Evolutionary conservation across 2,329 filamentous ascomycete genomes (phyloP).

Genomic region (Cryphonectria radicalis): DNA sequence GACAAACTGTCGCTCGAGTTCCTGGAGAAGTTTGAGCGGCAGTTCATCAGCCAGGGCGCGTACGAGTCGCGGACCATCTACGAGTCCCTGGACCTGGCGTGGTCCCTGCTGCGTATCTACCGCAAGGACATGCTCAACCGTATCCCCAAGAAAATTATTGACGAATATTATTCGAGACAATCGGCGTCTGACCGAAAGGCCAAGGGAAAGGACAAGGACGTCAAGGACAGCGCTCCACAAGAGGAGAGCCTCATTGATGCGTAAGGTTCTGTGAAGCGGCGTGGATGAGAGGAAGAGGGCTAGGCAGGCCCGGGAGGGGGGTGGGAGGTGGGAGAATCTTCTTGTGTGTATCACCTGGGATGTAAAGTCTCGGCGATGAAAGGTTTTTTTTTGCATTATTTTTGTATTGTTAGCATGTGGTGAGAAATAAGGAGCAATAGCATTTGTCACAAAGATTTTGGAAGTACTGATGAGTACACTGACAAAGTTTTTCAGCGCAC

Average conservation of each 20-base stretch:
- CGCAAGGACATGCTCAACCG: slow-evolving; percentile 98
- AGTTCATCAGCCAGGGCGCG: slow-evolving; percentile 88
- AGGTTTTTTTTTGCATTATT: slow-evolving; percentile 17
- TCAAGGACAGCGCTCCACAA: slow-evolving; percentile 39
- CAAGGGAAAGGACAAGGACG: slow-evolving; percentile 57
- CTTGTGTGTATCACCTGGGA: slow-evolving; percentile 5
- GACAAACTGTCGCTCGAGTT: slow-evolving; percentile 99
- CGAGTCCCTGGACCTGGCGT: slow-evolving; percentile 93
- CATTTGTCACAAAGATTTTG: slow-evolving; percentile 21
- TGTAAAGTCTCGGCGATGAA: slow-evolving; percentile 22
- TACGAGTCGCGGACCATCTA: slow-evolving; percentile 92
- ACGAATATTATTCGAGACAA: slow-evolving; percentile 73
- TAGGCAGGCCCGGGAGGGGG: not conserved
- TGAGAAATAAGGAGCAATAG: slow-evolving; percentile 22
- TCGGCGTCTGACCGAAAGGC: slow-evolving; percentile 51
- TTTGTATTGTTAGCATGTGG: slow-evolving; percentile 28
- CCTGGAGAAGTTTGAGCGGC: slow-evolving; percentile 96
- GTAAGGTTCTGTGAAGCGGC: slow-evolving; percentile 28
- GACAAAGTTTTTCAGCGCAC: not conserved
- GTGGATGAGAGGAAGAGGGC: not conserved
- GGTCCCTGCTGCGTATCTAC: slow-evolving; percentile 95
- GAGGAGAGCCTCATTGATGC: slow-evolving; percentile 45
- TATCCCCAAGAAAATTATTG: slow-evolving; percentile 80
- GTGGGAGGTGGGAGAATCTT: not conserved
- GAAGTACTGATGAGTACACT: not conserved